These are phyloP conservation scores for Termitomyces sp. DNA, from an alignment of 768 basidiomycete species.

Conservation along the genomic window DNA sequence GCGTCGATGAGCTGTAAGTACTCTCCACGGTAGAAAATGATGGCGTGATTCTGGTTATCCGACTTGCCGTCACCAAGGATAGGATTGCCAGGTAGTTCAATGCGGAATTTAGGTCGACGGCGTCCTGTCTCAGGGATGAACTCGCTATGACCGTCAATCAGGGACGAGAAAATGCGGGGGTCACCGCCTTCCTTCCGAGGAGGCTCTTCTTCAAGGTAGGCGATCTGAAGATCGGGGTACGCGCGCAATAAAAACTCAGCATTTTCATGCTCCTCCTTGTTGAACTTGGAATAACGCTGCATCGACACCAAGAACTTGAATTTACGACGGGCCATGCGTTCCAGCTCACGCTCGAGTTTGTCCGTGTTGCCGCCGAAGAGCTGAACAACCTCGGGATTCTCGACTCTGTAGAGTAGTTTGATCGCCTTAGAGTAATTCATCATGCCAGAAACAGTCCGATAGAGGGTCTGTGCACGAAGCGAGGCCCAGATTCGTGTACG, in stretches of 20 bases:
- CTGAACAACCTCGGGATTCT: slow-evolving; percentile 99
- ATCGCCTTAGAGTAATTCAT: slow-evolving; percentile 99
- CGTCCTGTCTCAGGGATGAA: slow-evolving; percentile 85
- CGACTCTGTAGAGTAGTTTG: slow-evolving; percentile 98
- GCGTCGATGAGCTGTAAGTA: slow-evolving; percentile 99
- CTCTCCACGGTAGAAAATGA: slow-evolving; percentile 99
- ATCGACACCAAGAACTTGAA: slow-evolving; percentile 99
- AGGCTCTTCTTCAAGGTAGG: slow-evolving; percentile 95
- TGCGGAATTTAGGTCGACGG: slow-evolving; percentile 93
- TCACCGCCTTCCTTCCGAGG: slow-evolving; percentile 93
- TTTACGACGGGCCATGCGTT: slow-evolving; percentile 96
- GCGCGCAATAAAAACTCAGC: slow-evolving; percentile 96
- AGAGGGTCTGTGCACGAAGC: slow-evolving; percentile 95
- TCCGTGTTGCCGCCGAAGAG: slow-evolving; percentile 97
- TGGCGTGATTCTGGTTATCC: slow-evolving; percentile 99
- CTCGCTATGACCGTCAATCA: slow-evolving; percentile 98
- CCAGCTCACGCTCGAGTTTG: slow-evolving; percentile 91
- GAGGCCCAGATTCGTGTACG: slow-evolving; percentile 99
- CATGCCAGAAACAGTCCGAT: slow-evolving; percentile 98
- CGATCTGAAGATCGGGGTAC: slow-evolving; percentile 97
- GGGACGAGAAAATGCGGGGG: slow-evolving; percentile 87
- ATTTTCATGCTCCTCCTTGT: slow-evolving; percentile 98
- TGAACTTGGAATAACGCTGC: slow-evolving; percentile 99
- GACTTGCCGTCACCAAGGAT: slow-evolving; percentile 99
- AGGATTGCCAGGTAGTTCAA: slow-evolving; percentile 97